phyloP scores from a whole-genome alignment of 192 early-diverging fungal species.

The Phycomyces nitens region DNA sequence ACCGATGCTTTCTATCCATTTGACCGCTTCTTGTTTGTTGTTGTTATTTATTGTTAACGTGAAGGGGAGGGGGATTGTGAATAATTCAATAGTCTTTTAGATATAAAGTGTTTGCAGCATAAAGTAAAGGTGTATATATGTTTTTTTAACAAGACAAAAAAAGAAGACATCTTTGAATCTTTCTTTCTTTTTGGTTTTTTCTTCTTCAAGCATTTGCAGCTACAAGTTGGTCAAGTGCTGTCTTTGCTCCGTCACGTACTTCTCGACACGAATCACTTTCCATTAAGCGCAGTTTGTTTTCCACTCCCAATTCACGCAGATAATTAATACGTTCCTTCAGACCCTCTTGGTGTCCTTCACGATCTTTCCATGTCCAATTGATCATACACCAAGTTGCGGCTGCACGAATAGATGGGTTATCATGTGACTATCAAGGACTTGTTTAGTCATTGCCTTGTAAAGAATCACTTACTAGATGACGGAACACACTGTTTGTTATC shows the following conservation, averaged over 20 bases:
- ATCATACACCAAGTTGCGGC: slow-evolving; percentile 71
- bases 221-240: slow-evolving; percentile 57
- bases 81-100: no score
- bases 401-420: slow-evolving; percentile 53
- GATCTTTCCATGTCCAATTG: slow-evolving; percentile 70
- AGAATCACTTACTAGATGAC: slow-evolving; percentile 39
- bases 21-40: neutral
- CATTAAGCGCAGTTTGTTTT: slow-evolving; percentile 52
- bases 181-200: no score
- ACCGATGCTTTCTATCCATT: neutral
- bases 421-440: slow-evolving; percentile 42
- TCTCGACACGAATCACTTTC: slow-evolving; percentile 58
- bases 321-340: slow-evolving; percentile 43
- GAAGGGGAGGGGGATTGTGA: no score
- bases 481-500: slow-evolving; percentile 46
- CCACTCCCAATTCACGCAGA: slow-evolving; percentile 55
- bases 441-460: slow-evolving; percentile 2
- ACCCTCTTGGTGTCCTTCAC: slow-evolving; percentile 29
- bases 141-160: no score
- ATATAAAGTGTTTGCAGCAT: no score
- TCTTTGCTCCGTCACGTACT: slow-evolving; percentile 70
- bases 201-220: neutral
- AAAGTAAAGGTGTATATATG: no score
- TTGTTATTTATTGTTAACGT: neutral
- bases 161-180: no score